Base-by-base conservation (phyloP, 805 yeast genomes). In the Priceomyces fermenticarens region DNA sequence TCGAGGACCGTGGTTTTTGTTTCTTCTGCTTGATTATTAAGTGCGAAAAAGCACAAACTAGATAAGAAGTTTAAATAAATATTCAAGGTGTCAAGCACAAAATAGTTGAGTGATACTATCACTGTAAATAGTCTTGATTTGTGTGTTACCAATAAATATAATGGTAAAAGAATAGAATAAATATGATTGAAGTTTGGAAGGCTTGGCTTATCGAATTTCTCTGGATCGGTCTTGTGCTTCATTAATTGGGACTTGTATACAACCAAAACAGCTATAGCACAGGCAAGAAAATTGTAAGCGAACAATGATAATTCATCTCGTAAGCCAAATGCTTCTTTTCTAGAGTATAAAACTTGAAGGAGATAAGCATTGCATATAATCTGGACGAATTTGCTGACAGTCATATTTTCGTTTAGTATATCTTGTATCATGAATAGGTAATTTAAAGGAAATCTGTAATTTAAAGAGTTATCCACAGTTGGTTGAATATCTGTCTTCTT, bases 131-230 rank as follows among this genome's bases (percentile, higher is more conserved):
- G 59, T 12, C 48, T 41, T 16, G 50, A 45, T 38, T 51, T 44
- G 44, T 53, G 49, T 34, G 58, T 42, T 26, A 63, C 39, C 38
- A 45, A 49, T 26, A 60, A 48, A 14, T 54, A 43, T 28, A 54
- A 48, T 0, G 74, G 74, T 5, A 70, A 45, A 12, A 64, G 39
- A n/a, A 64, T 41, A 23, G 67, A 52, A 44, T 65, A 66, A 8
- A 70, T 28, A 36, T 57, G 51, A 48, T 69, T 63, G 49, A 69
- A 70, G 31, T 63, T 67, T 11, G 75, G 75, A 39, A 61, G 48
- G 11, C 36, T 38, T 10, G 68, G 67, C 30, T 45, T 37, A 12
- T 33, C 17, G 8, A 30, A 37, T 10, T 40, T 47, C 15, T n/a
- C 32, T 7, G 54, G 55, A 11, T 44, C 37, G 2, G 38, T 42